Percentiles rank a stretch among this genome's conserved stretches.
phyloP scores from a whole-genome alignment of 1,139 yeast genomes.

The Lodderomyces oxycetoniae region DNA sequence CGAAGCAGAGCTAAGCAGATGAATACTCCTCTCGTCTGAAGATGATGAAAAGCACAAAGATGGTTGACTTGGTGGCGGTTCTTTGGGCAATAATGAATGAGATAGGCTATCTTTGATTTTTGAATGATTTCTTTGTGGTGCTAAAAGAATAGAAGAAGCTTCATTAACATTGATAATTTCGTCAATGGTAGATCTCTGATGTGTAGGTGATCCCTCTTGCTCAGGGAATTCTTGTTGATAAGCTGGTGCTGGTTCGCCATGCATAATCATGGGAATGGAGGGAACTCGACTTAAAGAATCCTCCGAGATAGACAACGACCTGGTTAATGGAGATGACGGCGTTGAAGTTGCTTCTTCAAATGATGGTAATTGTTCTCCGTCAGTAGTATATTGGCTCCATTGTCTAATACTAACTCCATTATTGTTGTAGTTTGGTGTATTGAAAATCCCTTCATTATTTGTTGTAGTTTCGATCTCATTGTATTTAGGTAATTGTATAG shows the following conservation, averaged over 20 bases:
- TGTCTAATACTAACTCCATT: slow-evolving; percentile 40
- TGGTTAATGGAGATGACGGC: slow-evolving; percentile 22
- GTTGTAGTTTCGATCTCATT: slow-evolving; percentile 21
- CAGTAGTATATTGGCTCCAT: slow-evolving; percentile 14
- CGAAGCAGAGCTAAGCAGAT: slow-evolving; percentile 1
- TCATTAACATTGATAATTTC: not conserved
- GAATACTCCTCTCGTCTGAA: slow-evolving; percentile 7
- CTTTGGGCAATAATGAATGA: slow-evolving; percentile 8
- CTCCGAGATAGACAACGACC: slow-evolving; percentile 34
- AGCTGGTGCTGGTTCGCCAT: slow-evolving; percentile 35
- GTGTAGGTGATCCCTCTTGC: not conserved
- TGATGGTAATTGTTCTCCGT: slow-evolving; percentile 38
- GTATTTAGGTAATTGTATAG: slow-evolving; percentile 69
- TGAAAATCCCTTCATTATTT: slow-evolving; percentile 19
- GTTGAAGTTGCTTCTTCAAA: slow-evolving; percentile 53
- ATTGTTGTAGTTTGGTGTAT: slow-evolving; percentile 32
- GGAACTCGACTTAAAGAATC: slow-evolving; percentile 34
- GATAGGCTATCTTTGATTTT: slow-evolving; percentile 9
- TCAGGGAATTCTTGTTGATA: slow-evolving; percentile 15
- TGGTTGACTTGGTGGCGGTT: not conserved
- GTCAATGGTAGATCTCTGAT: slow-evolving; percentile 1
- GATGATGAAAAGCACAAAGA: not conserved
- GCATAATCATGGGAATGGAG: slow-evolving; percentile 20
- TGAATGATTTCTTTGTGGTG: slow-evolving; percentile 4
- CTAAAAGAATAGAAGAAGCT: not conserved